Evolutionary conservation across 805 yeast species (phyloP).

Genomic region (Candida glaebosa): DNA sequence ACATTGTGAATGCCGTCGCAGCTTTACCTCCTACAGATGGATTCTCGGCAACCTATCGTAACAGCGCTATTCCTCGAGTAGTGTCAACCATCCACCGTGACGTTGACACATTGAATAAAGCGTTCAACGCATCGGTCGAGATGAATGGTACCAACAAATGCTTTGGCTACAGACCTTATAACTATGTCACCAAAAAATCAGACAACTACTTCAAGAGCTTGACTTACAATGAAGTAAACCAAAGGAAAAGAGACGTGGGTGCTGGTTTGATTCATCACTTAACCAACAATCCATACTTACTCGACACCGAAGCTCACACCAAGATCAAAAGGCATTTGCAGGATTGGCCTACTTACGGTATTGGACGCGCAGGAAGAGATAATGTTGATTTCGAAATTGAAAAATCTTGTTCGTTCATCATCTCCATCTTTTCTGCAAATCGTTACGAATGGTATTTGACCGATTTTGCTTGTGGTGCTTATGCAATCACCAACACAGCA

Average conservation of each 20-base stretch:
- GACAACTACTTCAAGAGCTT: constrained; percentile 10
- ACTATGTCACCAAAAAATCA: constrained; percentile 13
- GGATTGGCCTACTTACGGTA: constrained; percentile 14
- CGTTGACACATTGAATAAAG: constrained; percentile 19
- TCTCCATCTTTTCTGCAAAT: constrained; percentile 32
- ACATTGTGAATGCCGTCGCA: background rate
- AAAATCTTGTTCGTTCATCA: constrained; percentile 24
- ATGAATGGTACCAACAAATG: constrained; percentile 18
- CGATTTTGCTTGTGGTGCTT: constrained; percentile 32
- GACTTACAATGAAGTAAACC: constrained; percentile 27
- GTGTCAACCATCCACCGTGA: constrained; percentile 15
- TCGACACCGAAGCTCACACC: constrained; percentile 11
- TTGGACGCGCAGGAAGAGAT: constrained; percentile 1
- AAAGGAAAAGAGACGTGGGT: constrained; percentile 31
- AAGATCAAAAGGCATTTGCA: constrained; percentile 18
- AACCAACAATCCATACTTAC: constrained; percentile 21
- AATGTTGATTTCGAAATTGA: constrained; percentile 10
- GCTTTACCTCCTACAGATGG: constrained; percentile 16
- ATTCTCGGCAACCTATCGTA: constrained; percentile 47
- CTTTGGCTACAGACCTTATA: constrained; percentile 19
- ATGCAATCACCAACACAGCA: constrained; percentile 34
- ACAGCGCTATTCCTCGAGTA: constrained; percentile 12
- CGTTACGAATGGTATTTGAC: constrained; percentile 35
- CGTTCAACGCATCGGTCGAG: constrained; percentile 19
- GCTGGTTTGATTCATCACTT: constrained; percentile 34